Percentiles rank a stretch among this genome's conserved stretches.
These are phyloP conservation scores for Knoxia roxburghii DNA, from an alignment of 257 asterid species.

Conservation along the genomic window DNA sequence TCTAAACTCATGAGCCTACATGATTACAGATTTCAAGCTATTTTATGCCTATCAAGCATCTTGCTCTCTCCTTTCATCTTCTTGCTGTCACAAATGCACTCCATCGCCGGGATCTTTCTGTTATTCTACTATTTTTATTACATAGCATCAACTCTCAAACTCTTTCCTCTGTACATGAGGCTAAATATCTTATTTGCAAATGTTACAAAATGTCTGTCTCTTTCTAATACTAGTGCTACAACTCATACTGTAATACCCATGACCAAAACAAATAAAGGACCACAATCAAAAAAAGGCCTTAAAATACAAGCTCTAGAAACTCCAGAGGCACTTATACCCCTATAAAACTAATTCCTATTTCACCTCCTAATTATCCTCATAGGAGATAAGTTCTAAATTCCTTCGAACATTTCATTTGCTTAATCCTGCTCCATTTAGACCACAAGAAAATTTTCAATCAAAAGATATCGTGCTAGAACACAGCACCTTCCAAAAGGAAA, in stretches of 20 bases:
- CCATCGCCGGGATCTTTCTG: background rate
- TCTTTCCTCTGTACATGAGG: background rate
- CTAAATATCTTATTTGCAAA: background rate
- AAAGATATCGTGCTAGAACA: background rate
- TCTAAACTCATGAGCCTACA: background rate
- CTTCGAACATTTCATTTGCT: background rate
- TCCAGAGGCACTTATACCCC: background rate
- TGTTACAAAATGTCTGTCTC: background rate
- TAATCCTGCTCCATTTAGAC: background rate
- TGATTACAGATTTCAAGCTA: background rate
- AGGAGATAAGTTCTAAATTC: background rate
- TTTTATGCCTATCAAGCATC: background rate
- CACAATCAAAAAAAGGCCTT: background rate
- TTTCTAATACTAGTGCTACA: background rate
- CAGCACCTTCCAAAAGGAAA: conserved; percentile 94
- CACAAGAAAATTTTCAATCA: background rate
- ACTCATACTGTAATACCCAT: background rate
- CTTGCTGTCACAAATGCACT: background rate
- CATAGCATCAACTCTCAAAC: background rate
- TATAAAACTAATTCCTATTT: background rate
- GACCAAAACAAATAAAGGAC: background rate
- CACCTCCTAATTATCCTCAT: background rate
- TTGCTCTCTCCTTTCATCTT: background rate
- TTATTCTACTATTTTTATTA: background rate
- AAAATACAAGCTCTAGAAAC: background rate